Base-by-base conservation (phyloP, 2,329 filamentous ascomycete genomes). In the Scedosporium aurantiacum region DNA sequence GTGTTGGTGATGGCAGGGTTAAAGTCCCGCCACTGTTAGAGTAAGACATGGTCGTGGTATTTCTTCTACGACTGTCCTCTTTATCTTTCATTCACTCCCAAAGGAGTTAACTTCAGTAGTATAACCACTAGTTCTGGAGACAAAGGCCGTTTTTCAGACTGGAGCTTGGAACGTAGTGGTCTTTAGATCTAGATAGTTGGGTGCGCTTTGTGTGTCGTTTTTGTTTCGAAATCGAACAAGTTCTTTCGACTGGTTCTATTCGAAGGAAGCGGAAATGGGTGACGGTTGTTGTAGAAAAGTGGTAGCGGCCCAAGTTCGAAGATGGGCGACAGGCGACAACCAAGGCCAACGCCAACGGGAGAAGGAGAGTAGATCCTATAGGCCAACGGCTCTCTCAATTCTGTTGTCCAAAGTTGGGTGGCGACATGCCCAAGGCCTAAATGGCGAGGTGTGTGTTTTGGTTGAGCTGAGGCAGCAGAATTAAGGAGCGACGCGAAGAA, bases 1-100 rank as follows among this genome's bases (percentile, higher is more conserved):
- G 86, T 57, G 89, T 93, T 63, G 93, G 92, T 64, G 92, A 96
- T 65, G 91, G 87, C 68, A 96, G 80, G 70, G 94, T 91, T 68
- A 96, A 80, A 63, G 90, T 93, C 69, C 90, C 90, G 71, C 79
- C 77, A 67, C 76, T 75, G 70, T 80, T 82, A 58, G 80, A 80
- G 73, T 82, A 85, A 66, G 82, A 79, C 82, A 85, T 84, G 70
- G 66, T 76, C n/a, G 7, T 40, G 25, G n/a, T 37, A n/a, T 32
- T n/a, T 8, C 5, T 5, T 18, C 16, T 32, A 27, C 27, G 21
- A 28, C 52, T 21, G 50, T 54, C 18, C 23, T 16, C n/a, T 14
- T 27, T 54, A 3, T 16, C 14, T 5, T 23, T 1, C 50, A 25
- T 54, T 54, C 18, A 18, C 23, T 54, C 23, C 50, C 12, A 25